These are phyloP conservation scores for Pterocarpus macrocarpus DNA, from an alignment of 306 rosid genomes.

Conservation along the genomic window DNA sequence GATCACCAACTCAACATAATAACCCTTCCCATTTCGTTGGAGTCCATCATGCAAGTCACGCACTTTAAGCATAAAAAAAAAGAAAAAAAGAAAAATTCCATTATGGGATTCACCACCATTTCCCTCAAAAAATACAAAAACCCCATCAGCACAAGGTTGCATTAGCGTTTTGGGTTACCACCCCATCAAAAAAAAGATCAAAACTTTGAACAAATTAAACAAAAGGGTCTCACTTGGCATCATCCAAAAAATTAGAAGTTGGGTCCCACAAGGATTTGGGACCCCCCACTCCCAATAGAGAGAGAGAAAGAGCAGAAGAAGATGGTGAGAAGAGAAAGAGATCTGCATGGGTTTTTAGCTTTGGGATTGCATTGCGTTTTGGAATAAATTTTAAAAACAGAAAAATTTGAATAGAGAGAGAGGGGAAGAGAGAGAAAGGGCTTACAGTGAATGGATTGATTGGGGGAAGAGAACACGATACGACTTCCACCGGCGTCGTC, in stretches of 20 bases:
- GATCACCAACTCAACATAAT: conserved; percentile 5
- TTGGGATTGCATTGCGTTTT: conserved; percentile 50
- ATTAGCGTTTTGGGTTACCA: not conserved
- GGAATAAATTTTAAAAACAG: conserved; percentile 26
- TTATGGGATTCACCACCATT: not conserved
- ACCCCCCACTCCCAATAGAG: not conserved
- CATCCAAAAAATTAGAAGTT: conserved; percentile 8
- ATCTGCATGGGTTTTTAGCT: conserved; percentile 49
- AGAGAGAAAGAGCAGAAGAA: not conserved
- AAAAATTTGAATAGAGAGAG: conserved; percentile 37
- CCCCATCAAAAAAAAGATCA: conserved; percentile 26
- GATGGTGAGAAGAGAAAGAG: conserved; percentile 40
- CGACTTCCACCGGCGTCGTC: conserved; percentile 74
- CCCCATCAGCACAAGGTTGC: no score
- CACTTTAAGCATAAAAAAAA: not conserved
- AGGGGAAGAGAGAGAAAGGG: conserved; percentile 31
- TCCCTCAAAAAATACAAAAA: conserved; percentile 11
- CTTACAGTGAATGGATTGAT: conserved; percentile 55
- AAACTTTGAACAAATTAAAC: conserved; percentile 38
- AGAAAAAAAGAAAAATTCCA: not conserved
- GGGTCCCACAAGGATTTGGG: conserved; percentile 34
- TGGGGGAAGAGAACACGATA: conserved; percentile 53
- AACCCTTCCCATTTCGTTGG: conserved; percentile 32
- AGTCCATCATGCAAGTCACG: conserved; percentile 11
- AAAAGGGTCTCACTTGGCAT: conserved; percentile 40